These are phyloP conservation scores for Alternaria conjuncta DNA, from an alignment of 2,329 filamentous ascomycete genomes.

Conservation along the genomic window DNA sequence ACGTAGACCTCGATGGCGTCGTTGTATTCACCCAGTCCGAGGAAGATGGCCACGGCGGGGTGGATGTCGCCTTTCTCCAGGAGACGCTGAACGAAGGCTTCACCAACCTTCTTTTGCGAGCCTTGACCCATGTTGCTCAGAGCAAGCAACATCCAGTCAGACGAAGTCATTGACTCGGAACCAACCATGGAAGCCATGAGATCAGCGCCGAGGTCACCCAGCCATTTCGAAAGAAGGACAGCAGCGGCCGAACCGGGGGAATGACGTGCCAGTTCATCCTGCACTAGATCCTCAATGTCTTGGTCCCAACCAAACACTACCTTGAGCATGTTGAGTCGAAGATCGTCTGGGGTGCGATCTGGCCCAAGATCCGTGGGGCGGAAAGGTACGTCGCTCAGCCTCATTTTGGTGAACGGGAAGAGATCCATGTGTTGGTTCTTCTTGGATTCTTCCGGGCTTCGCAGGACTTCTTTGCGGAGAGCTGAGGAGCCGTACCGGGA, in stretches of 20 bases:
- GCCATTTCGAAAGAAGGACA: constrained; percentile 89
- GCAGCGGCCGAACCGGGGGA: constrained; percentile 74
- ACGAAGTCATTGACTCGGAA: constrained; percentile 86
- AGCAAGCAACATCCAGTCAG: constrained; percentile 96
- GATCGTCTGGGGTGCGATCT: constrained; percentile 67
- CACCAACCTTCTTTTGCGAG: constrained; percentile 87
- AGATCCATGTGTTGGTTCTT: constrained; percentile 70
- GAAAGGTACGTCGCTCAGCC: constrained; percentile 83
- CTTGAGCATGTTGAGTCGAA: constrained; percentile 87
- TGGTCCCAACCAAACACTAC: constrained; percentile 95
- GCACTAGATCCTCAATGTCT: constrained; percentile 79
- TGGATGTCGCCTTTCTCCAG: constrained; percentile 91
- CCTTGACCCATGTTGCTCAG: constrained; percentile 79
- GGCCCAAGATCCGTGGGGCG: constrained; percentile 66
- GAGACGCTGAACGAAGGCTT: constrained; percentile 87
- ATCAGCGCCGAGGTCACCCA: constrained; percentile 83
- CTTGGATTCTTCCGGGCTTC: constrained; percentile 73
- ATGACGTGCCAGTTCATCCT: constrained; percentile 82
- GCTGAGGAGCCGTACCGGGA: constrained; percentile 65
- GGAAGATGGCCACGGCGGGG: constrained; percentile 87
- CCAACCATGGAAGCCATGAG: constrained; percentile 76
- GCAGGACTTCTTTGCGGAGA: constrained; percentile 78
- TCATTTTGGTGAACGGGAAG: constrained; percentile 83
- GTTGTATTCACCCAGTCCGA: constrained; percentile 89
- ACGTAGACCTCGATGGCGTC: constrained; percentile 97